Percentiles rank a stretch among this genome's conserved stretches.
phyloP scores from a whole-genome alignment of 2,329 filamentous ascomycete species.

The Fusarium mexicanum region DNA sequence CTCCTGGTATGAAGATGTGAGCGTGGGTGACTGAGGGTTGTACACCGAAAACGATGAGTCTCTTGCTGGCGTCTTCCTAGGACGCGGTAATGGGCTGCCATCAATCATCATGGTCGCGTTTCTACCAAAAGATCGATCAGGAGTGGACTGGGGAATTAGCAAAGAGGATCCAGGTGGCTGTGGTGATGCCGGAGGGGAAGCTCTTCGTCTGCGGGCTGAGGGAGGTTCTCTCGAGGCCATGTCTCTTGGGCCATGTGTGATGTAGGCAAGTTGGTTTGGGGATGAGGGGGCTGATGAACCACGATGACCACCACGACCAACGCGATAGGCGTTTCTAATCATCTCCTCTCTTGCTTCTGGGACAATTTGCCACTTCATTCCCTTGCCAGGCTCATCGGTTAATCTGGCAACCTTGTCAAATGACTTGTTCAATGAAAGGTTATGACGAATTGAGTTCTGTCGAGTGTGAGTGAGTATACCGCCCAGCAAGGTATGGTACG shows the following conservation, averaged over 20 bases:
- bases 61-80: slow-evolving; percentile 58
- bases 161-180: slow-evolving; percentile 61
- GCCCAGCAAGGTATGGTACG: background rate
- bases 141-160: slow-evolving; percentile 65
- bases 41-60: slow-evolving; percentile 60
- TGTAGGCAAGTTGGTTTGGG: slow-evolving; percentile 67
- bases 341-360: slow-evolving; percentile 88
- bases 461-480: slow-evolving; percentile 20
- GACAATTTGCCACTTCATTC: slow-evolving; percentile 98
- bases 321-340: slow-evolving; percentile 74
- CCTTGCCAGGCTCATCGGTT: slow-evolving; percentile 95
- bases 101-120: slow-evolving; percentile 58
- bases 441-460: slow-evolving; percentile 95
- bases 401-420: slow-evolving; percentile 94
- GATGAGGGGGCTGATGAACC: slow-evolving; percentile 79
- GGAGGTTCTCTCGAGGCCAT: slow-evolving; percentile 61
- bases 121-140: slow-evolving; percentile 54
- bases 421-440: slow-evolving; percentile 91
- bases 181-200: slow-evolving; percentile 65
- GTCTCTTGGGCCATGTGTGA: slow-evolving; percentile 67
- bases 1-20: slow-evolving; percentile 72
- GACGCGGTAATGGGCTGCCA: slow-evolving; percentile 69
- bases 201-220: slow-evolving; percentile 67
- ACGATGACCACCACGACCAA: slow-evolving; percentile 70
- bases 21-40: slow-evolving; percentile 66